phyloP scores from a whole-genome alignment of 805 yeast species.

The Wickerhamomyces pijperi region DNA sequence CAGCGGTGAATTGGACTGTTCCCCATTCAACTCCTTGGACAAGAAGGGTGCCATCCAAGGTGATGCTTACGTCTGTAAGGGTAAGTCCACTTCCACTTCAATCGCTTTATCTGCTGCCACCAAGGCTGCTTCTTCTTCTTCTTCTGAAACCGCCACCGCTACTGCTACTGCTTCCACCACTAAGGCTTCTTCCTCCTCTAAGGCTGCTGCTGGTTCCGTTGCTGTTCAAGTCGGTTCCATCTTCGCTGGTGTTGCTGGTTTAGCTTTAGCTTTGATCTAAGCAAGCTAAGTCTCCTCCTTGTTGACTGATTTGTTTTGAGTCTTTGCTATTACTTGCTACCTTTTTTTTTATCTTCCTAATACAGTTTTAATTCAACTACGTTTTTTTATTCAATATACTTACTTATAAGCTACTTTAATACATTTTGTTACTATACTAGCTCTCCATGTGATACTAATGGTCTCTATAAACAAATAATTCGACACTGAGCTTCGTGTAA shows the following conservation, averaged over 20 bases:
- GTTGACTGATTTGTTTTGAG: slow-evolving; percentile 1
- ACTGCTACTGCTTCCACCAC: slow-evolving; percentile 10
- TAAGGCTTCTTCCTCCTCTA: slow-evolving; percentile 15
- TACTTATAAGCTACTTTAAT: no score
- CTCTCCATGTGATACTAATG: no score
- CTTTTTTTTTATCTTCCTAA: not conserved
- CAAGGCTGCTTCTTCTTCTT: slow-evolving; percentile 18
- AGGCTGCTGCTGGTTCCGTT: slow-evolving; percentile 27
- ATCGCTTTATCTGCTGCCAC: slow-evolving; percentile 23
- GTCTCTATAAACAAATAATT: no score
- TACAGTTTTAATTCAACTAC: not conserved
- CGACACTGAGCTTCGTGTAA: no score
- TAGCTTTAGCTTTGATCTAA: slow-evolving; percentile 36
- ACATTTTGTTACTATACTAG: no score
- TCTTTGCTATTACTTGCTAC: no score
- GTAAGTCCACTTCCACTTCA: slow-evolving; percentile 43
- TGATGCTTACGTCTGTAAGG: slow-evolving; percentile 70
- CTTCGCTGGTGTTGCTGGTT: slow-evolving; percentile 35
- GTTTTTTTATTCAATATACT: no score
- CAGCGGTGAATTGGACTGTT: slow-evolving; percentile 72
- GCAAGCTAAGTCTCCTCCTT: slow-evolving; percentile 2
- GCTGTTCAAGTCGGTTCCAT: slow-evolving; percentile 36
- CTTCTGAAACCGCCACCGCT: slow-evolving; percentile 18
- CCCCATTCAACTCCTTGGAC: slow-evolving; percentile 60
- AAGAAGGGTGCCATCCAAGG: slow-evolving; percentile 81